These are phyloP conservation scores for Wickerhamomyces sydowiorum DNA, from an alignment of 805 yeast species.

Conservation along the genomic window DNA sequence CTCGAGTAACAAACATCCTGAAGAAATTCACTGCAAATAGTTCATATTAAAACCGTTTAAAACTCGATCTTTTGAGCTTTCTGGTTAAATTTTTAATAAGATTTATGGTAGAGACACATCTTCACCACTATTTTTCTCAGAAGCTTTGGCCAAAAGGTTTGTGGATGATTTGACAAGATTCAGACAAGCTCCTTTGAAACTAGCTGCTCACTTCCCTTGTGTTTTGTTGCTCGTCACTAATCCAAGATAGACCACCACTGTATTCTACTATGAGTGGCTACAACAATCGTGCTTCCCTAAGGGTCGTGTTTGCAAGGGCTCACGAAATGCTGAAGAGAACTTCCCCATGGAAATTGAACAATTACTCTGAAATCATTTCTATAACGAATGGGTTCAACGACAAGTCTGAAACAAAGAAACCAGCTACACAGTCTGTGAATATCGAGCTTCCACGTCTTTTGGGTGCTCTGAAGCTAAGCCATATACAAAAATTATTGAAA, in stretches of 20 bases:
- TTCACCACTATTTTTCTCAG: too few relatives aligned
- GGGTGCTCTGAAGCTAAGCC: neutral
- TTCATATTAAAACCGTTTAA: neutral
- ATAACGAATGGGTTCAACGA: neutral
- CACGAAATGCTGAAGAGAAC: neutral
- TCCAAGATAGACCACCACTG: too few relatives aligned
- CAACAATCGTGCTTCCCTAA: neutral
- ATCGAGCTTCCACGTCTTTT: neutral
- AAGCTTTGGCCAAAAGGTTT: too few relatives aligned
- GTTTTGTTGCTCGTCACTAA: too few relatives aligned
- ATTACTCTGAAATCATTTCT: neutral
- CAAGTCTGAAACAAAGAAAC: neutral
- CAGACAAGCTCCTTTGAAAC: too few relatives aligned
- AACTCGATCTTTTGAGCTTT: too few relatives aligned
- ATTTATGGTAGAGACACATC: neutral
- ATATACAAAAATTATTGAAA: neutral
- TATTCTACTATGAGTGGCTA: neutral
- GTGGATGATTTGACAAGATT: too few relatives aligned
- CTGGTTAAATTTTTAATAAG: too few relatives aligned
- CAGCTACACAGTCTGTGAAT: neutral
- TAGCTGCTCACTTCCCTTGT: too few relatives aligned
- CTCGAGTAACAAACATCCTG: too few relatives aligned
- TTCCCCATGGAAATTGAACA: neutral
- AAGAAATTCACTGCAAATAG: too few relatives aligned
- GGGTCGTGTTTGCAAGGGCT: neutral